Conservation (phyloP, 2,329 filamentous ascomycete genomes). For the Pseudogymnoascus sp. region DNA sequence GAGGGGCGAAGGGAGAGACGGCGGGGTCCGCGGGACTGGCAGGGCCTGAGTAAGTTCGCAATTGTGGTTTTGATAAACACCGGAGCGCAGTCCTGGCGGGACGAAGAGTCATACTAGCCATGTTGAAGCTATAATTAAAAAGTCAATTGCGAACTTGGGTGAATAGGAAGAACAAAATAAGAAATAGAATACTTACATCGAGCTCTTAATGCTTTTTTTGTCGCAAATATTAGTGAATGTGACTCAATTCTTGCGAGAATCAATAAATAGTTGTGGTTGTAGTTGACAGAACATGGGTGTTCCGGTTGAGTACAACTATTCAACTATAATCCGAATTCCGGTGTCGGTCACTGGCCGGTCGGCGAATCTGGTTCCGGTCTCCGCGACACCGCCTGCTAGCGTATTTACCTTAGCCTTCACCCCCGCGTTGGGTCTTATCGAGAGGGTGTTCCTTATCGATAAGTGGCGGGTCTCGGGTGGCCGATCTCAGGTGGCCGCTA, state of each 20-base stretch:
- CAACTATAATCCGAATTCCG: conserved; percentile 3
- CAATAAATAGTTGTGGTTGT: background rate
- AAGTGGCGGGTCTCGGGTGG: too few relatives aligned
- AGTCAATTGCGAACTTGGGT: conserved; percentile 11
- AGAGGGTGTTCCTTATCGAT: conserved; percentile 2
- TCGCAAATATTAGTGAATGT: conserved; percentile 6
- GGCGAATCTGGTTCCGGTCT: background rate
- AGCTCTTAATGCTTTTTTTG: background rate
- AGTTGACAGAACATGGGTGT: background rate
- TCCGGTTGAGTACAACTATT: background rate
- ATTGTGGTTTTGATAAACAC: conserved; percentile 16
- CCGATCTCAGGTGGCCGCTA: background rate
- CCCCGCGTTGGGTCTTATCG: conserved; percentile 5
- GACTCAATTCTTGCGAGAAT: background rate
- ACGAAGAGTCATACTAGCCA: conserved; percentile 18
- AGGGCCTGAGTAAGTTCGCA: conserved; percentile 17
- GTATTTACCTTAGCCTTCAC: background rate
- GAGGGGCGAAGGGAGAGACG: conserved; percentile 50
- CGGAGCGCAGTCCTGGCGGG: conserved; percentile 20
- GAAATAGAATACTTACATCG: background rate
- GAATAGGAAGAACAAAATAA: background rate
- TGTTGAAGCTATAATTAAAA: conserved; percentile 13
- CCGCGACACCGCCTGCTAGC: background rate
- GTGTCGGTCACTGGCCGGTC: conserved; percentile 1
- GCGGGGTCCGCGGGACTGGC: conserved; percentile 15